These are phyloP conservation scores for Tothia fuscella DNA, from an alignment of 2,329 filamentous ascomycete genomes.

Conservation along the genomic window DNA sequence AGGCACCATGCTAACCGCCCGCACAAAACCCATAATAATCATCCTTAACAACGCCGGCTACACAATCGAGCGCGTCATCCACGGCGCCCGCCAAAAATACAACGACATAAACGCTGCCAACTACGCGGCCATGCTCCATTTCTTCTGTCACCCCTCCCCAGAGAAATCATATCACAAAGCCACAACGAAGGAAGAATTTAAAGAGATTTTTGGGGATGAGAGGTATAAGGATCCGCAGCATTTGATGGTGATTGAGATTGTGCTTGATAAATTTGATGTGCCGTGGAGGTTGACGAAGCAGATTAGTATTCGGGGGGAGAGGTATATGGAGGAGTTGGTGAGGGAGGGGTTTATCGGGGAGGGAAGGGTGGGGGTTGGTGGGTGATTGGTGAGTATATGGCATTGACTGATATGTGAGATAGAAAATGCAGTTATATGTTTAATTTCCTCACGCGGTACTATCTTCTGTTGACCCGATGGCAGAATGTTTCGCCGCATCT, in stretches of 20 bases:
- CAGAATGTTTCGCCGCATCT: slow-evolving; percentile 6
- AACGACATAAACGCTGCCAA: slow-evolving; percentile 29
- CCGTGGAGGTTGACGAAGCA: slow-evolving; percentile 18
- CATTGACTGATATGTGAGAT: no score
- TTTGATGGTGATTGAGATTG: slow-evolving; percentile 30
- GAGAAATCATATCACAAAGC: slow-evolving; percentile 24
- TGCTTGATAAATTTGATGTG: slow-evolving; percentile 30
- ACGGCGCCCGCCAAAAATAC: slow-evolving; percentile 29
- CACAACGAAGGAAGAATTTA: slow-evolving; percentile 26
- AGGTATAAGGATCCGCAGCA: slow-evolving; percentile 20
- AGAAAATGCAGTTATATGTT: no score
- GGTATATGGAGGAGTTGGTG: not conserved
- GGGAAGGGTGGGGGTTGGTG: slow-evolving; percentile 7
- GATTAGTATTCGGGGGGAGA: not conserved
- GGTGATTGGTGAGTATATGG: no score
- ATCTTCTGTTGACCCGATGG: no score
- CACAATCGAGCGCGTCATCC: slow-evolving; percentile 35
- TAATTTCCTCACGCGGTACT: no score
- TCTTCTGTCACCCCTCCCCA: slow-evolving; percentile 26
- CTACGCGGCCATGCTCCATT: slow-evolving; percentile 28
- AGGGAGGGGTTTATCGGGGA: slow-evolving; percentile 1
- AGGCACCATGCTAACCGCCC: slow-evolving; percentile 44
- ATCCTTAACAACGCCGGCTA: slow-evolving; percentile 37
- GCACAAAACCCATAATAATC: slow-evolving; percentile 27
- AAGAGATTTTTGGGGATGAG: slow-evolving; percentile 21